Evolutionary conservation across 257 asterid species (phyloP).

Genomic region (Capsicum pubescens): DNA sequence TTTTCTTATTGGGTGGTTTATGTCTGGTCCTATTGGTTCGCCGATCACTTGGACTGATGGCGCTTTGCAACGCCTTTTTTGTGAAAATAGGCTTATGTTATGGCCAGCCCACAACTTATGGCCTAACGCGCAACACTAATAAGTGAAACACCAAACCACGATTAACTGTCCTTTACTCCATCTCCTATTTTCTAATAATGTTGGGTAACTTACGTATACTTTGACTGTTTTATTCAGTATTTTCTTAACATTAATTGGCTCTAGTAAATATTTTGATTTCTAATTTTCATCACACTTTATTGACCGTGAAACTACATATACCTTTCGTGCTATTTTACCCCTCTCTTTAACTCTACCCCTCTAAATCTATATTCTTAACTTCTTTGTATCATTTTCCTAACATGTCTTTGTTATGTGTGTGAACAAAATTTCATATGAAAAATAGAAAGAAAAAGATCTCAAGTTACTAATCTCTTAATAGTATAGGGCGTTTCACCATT

Average conservation of each 20-base stretch:
- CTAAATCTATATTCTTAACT: neutral
- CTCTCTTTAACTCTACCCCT: neutral
- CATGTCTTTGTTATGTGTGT: neutral
- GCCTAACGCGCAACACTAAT: neutral
- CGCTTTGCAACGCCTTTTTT: neutral
- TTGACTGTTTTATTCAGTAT: too few species aligned
- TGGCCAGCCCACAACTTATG: neutral
- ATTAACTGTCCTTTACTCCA: neutral
- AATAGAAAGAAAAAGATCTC: too few species aligned
- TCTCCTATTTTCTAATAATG: neutral
- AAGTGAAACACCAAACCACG: neutral
- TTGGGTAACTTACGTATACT: too few species aligned
- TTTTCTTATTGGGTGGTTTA: neutral
- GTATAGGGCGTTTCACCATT: too few species aligned
- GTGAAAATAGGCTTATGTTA: neutral
- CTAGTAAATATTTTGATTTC: too few species aligned
- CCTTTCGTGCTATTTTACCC: too few species aligned
- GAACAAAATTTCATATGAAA: too few species aligned
- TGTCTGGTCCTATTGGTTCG: neutral
- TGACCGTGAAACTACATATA: too few species aligned
- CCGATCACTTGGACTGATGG: neutral
- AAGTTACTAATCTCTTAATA: too few species aligned
- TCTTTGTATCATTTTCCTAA: neutral
- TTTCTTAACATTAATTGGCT: too few species aligned
- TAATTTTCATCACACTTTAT: too few species aligned